Conservation (phyloP, 1,284 basidiomycete genomes). For the Lentinula novae-zelandiae region DNA sequence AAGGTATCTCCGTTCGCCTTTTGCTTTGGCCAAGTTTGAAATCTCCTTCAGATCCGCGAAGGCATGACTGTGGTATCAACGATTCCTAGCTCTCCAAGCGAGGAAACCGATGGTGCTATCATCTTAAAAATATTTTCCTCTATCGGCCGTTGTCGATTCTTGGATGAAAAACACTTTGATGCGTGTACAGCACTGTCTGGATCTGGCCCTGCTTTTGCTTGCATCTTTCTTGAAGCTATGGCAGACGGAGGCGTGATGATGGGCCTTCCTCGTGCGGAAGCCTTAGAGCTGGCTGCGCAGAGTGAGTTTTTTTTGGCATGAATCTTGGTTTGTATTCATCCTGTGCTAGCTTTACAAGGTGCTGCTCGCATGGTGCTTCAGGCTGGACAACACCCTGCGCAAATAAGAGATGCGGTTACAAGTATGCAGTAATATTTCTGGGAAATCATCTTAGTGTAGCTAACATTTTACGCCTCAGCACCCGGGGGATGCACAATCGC, state of each 20-base stretch:
- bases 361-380: constrained; percentile 95
- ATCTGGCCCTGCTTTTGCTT: constrained; percentile 95
- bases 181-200: constrained; percentile 96
- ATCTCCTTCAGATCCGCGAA: constrained; percentile 76
- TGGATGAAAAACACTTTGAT: constrained; percentile 98
- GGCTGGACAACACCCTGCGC: constrained; percentile 87
- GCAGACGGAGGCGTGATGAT: constrained; percentile 99
- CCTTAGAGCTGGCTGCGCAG: constrained; percentile 93
- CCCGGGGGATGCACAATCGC: constrained; percentile 99
- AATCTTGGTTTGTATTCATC: not conserved
- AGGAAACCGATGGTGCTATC: constrained; percentile 67
- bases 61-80: constrained; percentile 93
- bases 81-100: constrained; percentile 48
- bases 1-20: constrained; percentile 53
- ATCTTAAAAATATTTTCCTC: constrained; percentile 93
- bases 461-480: constrained; percentile 44
- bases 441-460: not conserved
- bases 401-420: constrained; percentile 96
- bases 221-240: constrained; percentile 98
- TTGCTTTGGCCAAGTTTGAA: constrained; percentile 4
- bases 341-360: constrained; percentile 81
- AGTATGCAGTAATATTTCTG: constrained; percentile 51
- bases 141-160: constrained; percentile 89
- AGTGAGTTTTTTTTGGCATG: constrained; percentile 49
- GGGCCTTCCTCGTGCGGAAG: constrained; percentile 93